Evolutionary conservation across 2,329 filamentous ascomycete genomes (phyloP), one percentile per base, ranked within the genome.

Genomic region (Trichoderma citrinoviride): DNA sequence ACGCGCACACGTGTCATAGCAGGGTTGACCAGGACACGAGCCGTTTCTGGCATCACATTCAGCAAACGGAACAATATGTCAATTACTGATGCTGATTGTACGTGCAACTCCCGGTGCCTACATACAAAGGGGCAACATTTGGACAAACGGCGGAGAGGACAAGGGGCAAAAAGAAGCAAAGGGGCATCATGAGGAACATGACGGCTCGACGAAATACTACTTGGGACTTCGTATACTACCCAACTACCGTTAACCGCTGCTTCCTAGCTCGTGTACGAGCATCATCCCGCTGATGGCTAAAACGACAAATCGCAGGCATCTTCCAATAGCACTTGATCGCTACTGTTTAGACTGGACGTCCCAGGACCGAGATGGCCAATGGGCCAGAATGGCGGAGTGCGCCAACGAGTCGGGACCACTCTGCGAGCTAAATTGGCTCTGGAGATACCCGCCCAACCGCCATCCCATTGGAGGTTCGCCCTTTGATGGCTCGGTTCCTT

Each of bases 391-490:
- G 25, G 58, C 49, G 58, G 58, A 62, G 19, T 17, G 49, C 58
- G 58, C 58, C 58, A 54, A 49, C 49, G 15, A 21, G 8, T 46
- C 25, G 25, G 49, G 40, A 53, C 58, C 58, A 61, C 47, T 43
- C 57, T 61, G 29, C 33, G 46, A 61, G 47, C 58, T 62, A 62
- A 54, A 54, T 62, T 62, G 40, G 58, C 58, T 53, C 40, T 62
- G 58, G 47, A 62, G 58, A 62, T 62, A 62, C 49, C 49, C 58
- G 58, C 58, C 29, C 53, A 62, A 40, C 49, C 58, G 58, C 58
- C 29, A n/a, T 61, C 47, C 29, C 14, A 62, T 62, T 62, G 40
- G 58, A 46, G 57, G 46, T 54, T 54, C 55, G 41, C 49, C 58
- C 58, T 62, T 33, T 37, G 49, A 54, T 44, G n/a, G 58, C 47